These are phyloP conservation scores for Globisporangium nodosum DNA, from an alignment of 352 stramenopile species.

Conservation along the genomic window DNA sequence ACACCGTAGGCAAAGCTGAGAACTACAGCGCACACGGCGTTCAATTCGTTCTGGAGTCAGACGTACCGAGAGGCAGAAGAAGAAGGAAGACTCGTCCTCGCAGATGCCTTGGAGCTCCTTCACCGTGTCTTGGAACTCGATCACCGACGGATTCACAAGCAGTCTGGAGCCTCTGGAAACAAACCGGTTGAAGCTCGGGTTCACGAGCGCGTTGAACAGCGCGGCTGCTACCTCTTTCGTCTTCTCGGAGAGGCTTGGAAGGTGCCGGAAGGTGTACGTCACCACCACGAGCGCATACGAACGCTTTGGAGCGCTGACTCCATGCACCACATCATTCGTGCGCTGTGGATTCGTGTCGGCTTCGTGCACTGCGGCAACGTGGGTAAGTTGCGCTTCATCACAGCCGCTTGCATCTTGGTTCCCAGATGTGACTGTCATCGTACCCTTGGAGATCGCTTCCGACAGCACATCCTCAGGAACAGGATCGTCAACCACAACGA, in stretches of 20 bases:
- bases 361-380: background rate
- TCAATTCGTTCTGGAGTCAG: background rate
- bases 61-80: constrained; percentile 58
- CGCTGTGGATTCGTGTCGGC: background rate
- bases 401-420: no score
- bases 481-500: no score
- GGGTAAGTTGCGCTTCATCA: no score
- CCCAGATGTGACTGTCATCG: no score
- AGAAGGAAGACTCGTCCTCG: constrained; percentile 40
- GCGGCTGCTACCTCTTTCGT: constrained; percentile 46
- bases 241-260: constrained; percentile 45
- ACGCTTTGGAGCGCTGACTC: background rate
- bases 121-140: constrained; percentile 78
- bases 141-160: constrained; percentile 74
- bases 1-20: background rate
- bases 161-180: constrained; percentile 42
- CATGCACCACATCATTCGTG: background rate
- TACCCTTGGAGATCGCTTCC: no score
- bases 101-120: constrained; percentile 46
- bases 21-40: background rate
- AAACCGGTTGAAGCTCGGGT: constrained; percentile 45
- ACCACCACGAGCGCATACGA: constrained; percentile 51
- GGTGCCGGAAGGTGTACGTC: constrained; percentile 47
- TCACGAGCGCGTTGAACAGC: constrained; percentile 53
- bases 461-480: no score